Evolutionary conservation across 2,329 filamentous ascomycete species (phyloP).

Genomic region (Ascochyta pisi): DNA sequence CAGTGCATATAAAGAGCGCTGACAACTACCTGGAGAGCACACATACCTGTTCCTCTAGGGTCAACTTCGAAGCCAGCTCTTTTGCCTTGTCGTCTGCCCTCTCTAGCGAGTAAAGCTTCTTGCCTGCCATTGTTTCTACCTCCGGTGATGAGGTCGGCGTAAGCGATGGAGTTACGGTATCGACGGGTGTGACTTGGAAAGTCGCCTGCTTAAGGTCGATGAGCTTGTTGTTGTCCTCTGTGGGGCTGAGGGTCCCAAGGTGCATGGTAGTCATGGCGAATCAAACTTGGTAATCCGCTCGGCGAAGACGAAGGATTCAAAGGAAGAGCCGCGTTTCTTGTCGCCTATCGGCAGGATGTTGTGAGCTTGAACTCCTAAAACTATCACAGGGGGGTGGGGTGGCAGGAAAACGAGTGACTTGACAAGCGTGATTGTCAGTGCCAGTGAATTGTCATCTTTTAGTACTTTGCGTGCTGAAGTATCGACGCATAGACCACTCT

Average conservation of each 20-base stretch:
- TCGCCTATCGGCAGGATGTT: conserved; percentile 25
- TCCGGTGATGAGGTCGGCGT: conserved; percentile 37
- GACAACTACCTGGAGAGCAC: background rate
- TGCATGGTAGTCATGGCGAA: conserved; percentile 44
- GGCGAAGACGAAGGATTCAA: conserved; percentile 30
- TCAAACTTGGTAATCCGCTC: conserved; percentile 26
- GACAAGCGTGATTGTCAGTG: conserved; percentile 25
- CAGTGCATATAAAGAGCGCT: background rate
- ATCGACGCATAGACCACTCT: conserved; percentile 37
- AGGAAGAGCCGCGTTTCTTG: conserved; percentile 37
- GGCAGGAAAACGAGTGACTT: conserved; percentile 21
- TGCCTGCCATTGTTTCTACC: conserved; percentile 40
- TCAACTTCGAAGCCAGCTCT: conserved; percentile 45
- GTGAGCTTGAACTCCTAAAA: background rate
- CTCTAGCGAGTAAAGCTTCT: conserved; percentile 42
- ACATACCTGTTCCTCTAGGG: conserved; percentile 50
- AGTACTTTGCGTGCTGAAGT: conserved; percentile 42
- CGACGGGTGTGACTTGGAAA: conserved; percentile 39
- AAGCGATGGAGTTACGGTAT: conserved; percentile 34
- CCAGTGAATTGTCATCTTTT: conserved; percentile 48
- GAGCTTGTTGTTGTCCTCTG: conserved; percentile 31
- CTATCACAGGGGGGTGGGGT: conserved; percentile 11
- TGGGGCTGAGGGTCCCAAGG: conserved; percentile 36
- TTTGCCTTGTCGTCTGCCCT: conserved; percentile 44
- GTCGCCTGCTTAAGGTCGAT: conserved; percentile 44